phyloP scores from a whole-genome alignment of 2,329 filamentous ascomycete genomes.

The Pseudopithomyces maydicus region DNA sequence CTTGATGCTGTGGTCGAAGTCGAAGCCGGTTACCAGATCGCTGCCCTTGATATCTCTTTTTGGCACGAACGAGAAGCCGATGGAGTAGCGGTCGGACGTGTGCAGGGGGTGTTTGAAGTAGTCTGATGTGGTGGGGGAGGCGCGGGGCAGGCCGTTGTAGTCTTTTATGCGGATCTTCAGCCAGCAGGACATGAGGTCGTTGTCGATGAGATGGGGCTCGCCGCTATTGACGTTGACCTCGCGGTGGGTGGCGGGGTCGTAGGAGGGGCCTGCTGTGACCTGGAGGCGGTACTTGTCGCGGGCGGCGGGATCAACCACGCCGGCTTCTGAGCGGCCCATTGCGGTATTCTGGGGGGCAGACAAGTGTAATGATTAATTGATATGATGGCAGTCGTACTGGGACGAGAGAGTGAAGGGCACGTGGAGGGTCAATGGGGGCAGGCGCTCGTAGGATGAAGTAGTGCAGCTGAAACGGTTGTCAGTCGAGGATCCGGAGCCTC shows the following conservation, averaged over 20 bases:
- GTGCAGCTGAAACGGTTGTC: not conserved
- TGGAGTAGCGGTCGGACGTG: slow-evolving; percentile 40
- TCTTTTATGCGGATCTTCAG: slow-evolving; percentile 43
- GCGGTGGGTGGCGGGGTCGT: slow-evolving; percentile 35
- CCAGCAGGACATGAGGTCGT: slow-evolving; percentile 34
- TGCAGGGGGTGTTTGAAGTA: slow-evolving; percentile 43
- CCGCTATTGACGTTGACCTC: slow-evolving; percentile 40
- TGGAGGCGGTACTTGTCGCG: slow-evolving; percentile 45
- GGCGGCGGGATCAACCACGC: slow-evolving; percentile 34
- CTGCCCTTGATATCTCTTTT: slow-evolving; percentile 35
- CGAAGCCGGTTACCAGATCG: slow-evolving; percentile 42
- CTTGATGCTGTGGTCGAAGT: slow-evolving; percentile 43
- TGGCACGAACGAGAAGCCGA: slow-evolving; percentile 45
- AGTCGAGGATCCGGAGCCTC: not conserved
- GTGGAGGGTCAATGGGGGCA: not conserved
- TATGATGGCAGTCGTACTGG: not conserved
- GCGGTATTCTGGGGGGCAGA: not conserved
- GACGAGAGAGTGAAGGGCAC: not conserved
- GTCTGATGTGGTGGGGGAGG: slow-evolving; percentile 28
- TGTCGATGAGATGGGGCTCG: slow-evolving; percentile 30
- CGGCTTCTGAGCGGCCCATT: slow-evolving; percentile 15
- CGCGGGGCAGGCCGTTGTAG: slow-evolving; percentile 41
- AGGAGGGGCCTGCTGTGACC: slow-evolving; percentile 44
- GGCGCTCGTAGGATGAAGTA: not conserved
- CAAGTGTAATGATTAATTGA: not conserved